These are phyloP conservation scores for Medicago truncatula DNA, from an alignment of 306 rosid genomes.

Conservation along the genomic window MtrunA17r5.0-ANR NC_053045.1:27217001-27217500, in stretches of 20 bases:
- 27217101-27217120: neutral
- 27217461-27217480: too few species aligned
- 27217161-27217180: neutral
- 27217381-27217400: too few species aligned
- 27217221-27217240: neutral
- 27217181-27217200: neutral
- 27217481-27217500: too few species aligned
- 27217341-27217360: too few species aligned
- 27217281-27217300: neutral
- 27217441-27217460: too few species aligned
- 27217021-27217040: conserved; percentile 49
- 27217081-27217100: neutral
- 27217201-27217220: neutral
- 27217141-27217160: neutral
- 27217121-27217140: neutral
- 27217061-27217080: neutral
- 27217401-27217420: too few species aligned
- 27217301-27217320: neutral
- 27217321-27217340: neutral
- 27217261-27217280: neutral
- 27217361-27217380: too few species aligned
- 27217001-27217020: conserved; percentile 71
- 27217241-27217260: neutral
- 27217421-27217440: too few species aligned
- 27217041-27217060: conserved; percentile 1